Conservation (phyloP, 441 rosid genomes). For the Viola pubescens region DNA sequence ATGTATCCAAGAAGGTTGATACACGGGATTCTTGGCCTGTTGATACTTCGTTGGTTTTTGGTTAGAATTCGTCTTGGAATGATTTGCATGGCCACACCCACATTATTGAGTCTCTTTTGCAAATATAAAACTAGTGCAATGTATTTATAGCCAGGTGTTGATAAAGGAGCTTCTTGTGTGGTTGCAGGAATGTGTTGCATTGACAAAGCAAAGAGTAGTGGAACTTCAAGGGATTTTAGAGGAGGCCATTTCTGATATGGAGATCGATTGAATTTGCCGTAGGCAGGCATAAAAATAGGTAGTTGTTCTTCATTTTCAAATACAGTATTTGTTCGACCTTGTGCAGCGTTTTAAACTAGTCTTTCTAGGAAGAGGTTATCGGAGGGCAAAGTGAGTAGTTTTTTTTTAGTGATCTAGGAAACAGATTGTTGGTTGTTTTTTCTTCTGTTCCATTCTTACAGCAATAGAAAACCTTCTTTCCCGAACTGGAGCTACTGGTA, state of each 20-base stretch:
- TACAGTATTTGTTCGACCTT: constrained; percentile 10
- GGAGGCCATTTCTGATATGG: constrained; percentile 61
- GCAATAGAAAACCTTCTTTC: neutral
- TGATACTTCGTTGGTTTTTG: neutral
- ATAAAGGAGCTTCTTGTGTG: constrained; percentile 4
- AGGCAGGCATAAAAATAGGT: constrained; percentile 1
- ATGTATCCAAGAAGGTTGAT: neutral
- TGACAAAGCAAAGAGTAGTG: constrained; percentile 66
- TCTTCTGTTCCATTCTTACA: neutral
- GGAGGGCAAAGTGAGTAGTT: neutral
- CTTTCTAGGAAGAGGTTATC: neutral
- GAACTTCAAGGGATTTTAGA: constrained; percentile 63
- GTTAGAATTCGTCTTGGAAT: neutral
- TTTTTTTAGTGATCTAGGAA: constrained; percentile 15
- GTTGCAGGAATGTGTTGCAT: constrained; percentile 71
- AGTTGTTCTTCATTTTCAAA: constrained; percentile 10
- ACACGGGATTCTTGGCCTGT: neutral
- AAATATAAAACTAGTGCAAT: neutral
- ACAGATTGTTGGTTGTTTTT: neutral
- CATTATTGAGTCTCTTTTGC: neutral
- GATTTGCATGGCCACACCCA: neutral
- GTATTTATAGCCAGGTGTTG: neutral
- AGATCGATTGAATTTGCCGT: constrained; percentile 35
- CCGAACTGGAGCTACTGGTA: no score
- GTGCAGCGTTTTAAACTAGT: constrained; percentile 3